Conservation (phyloP, 2,329 filamentous ascomycete species). For the Trichoderma aggressivum region DNA sequence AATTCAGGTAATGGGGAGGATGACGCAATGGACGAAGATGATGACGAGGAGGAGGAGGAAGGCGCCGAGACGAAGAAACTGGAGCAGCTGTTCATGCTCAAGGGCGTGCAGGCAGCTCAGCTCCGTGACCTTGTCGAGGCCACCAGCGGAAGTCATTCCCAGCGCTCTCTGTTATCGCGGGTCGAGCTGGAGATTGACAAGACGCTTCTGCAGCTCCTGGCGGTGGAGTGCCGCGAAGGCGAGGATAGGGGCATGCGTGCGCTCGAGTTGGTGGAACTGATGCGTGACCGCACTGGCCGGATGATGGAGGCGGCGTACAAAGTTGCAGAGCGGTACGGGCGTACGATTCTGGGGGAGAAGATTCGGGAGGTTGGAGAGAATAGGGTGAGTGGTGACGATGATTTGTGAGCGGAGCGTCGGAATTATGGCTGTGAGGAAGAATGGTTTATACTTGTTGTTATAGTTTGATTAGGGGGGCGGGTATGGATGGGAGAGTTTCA, state of each 20-base stretch:
- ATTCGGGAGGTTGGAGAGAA: conserved; percentile 80
- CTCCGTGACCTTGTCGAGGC: conserved; percentile 70
- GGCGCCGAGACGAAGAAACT: conserved; percentile 57
- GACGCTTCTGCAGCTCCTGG: conserved; percentile 81
- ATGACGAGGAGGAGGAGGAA: conserved; percentile 33
- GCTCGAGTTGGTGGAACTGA: conserved; percentile 81
- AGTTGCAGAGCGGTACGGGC: conserved; percentile 81
- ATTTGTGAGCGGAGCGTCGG: background rate
- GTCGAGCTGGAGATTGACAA: conserved; percentile 88
- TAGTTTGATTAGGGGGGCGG: background rate
- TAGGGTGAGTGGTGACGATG: conserved; percentile 58
- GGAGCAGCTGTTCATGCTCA: conserved; percentile 78
- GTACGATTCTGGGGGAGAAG: conserved; percentile 79
- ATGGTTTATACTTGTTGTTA: background rate
- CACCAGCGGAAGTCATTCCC: conserved; percentile 54
- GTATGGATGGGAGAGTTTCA: background rate
- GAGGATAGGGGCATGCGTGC: conserved; percentile 95
- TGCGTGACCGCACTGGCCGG: conserved; percentile 78
- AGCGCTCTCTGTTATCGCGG: conserved; percentile 64
- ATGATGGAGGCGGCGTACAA: conserved; percentile 92
- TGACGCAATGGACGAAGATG: conserved; percentile 14
- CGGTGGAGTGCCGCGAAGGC: conserved; percentile 83
- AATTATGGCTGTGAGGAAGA: background rate
- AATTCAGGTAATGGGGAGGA: conserved; percentile 28
- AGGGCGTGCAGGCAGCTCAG: conserved; percentile 68